phyloP scores from a whole-genome alignment of 306 rosid species.

The Pterocarpus macrocarpus region DNA sequence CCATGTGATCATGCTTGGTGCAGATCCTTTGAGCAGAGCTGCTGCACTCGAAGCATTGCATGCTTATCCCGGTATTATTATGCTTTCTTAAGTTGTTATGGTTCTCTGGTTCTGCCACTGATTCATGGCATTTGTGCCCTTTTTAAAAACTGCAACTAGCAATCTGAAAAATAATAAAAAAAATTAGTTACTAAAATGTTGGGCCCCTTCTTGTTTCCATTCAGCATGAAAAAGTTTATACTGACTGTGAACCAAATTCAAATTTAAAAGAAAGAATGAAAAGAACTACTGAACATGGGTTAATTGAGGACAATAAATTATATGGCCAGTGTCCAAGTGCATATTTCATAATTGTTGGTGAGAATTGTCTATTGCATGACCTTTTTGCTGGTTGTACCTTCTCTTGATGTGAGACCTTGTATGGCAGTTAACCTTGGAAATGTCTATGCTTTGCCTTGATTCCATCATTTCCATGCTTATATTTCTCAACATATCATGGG shows the following conservation, averaged over 20 bases:
- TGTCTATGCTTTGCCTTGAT: background rate
- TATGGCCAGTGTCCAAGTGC: background rate
- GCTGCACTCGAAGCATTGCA: conserved; percentile 86
- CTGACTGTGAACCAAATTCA: background rate
- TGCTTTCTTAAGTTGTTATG: background rate
- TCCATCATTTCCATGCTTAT: background rate
- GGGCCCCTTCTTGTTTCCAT: background rate
- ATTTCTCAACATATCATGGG: background rate
- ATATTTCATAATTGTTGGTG: background rate
- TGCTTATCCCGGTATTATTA: conserved; percentile 79
- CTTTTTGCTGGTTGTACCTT: background rate
- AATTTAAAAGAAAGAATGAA: background rate
- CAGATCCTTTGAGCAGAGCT: conserved; percentile 83
- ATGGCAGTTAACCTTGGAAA: background rate
- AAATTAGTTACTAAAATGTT: background rate
- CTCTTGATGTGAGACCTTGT: background rate
- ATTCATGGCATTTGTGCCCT: background rate
- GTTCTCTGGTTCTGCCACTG: background rate
- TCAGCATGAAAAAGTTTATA: background rate
- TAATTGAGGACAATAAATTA: background rate
- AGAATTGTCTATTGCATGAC: conserved; percentile 4
- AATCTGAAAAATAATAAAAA: background rate
- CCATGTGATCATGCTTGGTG: conserved; percentile 93
- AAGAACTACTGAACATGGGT: background rate
- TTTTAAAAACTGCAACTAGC: background rate